Evolutionary conservation across 1,284 basidiomycete species (phyloP), one percentile per base, ranked within the genome.

Genomic region (Rhodotorula mucilaginosa): DNA sequence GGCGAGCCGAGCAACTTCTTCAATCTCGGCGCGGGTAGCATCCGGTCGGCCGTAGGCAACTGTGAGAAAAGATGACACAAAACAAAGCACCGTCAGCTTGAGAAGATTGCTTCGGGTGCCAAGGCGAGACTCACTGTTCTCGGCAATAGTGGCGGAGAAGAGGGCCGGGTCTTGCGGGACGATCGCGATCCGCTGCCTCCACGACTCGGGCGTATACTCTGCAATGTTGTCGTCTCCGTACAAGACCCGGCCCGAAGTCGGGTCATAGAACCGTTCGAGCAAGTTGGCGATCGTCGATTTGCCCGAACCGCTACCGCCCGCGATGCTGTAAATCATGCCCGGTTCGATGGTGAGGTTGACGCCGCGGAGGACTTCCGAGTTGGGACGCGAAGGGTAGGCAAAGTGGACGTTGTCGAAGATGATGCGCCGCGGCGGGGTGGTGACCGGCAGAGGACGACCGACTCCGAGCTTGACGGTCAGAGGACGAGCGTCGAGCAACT

Each of bases 231-330:
- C 77, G 48, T 78, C 77, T 19, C 79, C 79, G 65, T 95, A 93
- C 0, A 89, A 89, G 62, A 98, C 86, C 65, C 85, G 87, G 0
- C 97, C 97, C 49, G 85, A 82, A 39, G 88, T 84, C 1, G 96
- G 95, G 79, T 98, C 95, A 81, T 99, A 99, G 83, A 92, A 98
- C 62, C 95, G 86, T 73, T 96, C 84, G 62, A 99, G 85, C 13
- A 98, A 85, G 15, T 90, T 89, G 79, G 96, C 93, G 56, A 97
- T 86, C 1, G 92, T 95, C 21, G 90, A 93, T 83, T 98, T 98
- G 69, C 82, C 82, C 4, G 68, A 70, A 6, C 78, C 74, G 6
- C 78, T 80, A 3, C 80, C 80, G 44, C 82, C 82, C 12, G 82
- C 81, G 29, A 83, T 76, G 18, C 80, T 79, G 29, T 80, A 79